Evolutionary conservation across 2,329 filamentous ascomycete species (phyloP).

Genomic region (Cladobotryum mycophilum): DNA sequence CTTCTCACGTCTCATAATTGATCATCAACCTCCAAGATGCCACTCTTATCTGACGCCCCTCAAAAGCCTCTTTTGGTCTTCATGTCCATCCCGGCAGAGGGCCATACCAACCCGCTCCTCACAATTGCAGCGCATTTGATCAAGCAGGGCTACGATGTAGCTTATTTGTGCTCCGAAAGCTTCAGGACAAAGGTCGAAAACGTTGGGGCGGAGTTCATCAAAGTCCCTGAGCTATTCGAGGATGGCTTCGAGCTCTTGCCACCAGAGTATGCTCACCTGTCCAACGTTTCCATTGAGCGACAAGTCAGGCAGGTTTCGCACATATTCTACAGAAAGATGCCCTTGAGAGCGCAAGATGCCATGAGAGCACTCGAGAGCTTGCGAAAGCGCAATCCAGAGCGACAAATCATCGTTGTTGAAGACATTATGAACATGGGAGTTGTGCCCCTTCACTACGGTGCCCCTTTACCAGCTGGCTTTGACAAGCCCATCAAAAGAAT

Average conservation of each 20-base stretch:
- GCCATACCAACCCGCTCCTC: conserved; percentile 18
- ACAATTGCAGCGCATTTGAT: conserved; percentile 26
- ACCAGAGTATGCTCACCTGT: not conserved
- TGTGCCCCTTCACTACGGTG: conserved; percentile 22
- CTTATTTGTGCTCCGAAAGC: conserved; percentile 26
- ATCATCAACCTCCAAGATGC: too few relatives aligned
- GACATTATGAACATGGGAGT: conserved; percentile 25
- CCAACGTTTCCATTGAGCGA: not conserved
- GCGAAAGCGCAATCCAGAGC: conserved; percentile 19
- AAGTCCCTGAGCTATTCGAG: conserved; percentile 4
- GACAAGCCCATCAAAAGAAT: conserved; percentile 20
- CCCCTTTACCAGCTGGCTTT: conserved; percentile 20
- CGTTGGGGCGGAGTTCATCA: conserved; percentile 29
- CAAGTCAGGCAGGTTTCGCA: conserved; percentile 6
- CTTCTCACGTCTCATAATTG: too few relatives aligned
- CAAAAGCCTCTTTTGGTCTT: conserved; percentile 19
- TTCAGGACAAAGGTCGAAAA: conserved; percentile 25
- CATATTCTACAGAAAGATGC: conserved; percentile 11
- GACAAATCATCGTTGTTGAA: conserved; percentile 27
- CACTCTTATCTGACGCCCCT: too few relatives aligned
- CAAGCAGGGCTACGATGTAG: conserved; percentile 31
- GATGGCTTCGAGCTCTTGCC: conserved; percentile 7
- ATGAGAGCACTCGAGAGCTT: conserved; percentile 16
- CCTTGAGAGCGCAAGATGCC: not conserved
- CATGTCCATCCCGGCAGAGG: conserved; percentile 14